Evolutionary conservation across 2,329 filamentous ascomycete species (phyloP).

Genomic region (Colletotrichum higginsianum): DNA sequence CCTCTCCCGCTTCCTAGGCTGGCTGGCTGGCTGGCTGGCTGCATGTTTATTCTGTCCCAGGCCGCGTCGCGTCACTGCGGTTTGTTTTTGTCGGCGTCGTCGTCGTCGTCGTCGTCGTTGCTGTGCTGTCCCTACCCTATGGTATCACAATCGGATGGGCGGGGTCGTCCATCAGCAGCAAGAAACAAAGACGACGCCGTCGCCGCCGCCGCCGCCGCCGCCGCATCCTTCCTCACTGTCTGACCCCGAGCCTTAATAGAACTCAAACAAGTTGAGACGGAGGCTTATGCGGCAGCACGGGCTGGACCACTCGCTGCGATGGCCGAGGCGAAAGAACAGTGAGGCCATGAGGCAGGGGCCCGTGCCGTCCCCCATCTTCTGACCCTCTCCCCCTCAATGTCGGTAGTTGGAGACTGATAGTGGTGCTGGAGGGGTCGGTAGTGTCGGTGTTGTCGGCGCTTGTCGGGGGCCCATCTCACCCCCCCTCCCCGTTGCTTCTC

Average conservation of each 20-base stretch:
- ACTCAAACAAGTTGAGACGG: constrained; percentile 42
- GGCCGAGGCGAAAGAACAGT: constrained; percentile 10
- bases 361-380: constrained; percentile 7
- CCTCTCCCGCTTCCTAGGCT: no score
- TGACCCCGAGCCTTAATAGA: constrained; percentile 37
- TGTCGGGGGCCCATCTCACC: not conserved
- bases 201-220: no score
- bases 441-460: not conserved
- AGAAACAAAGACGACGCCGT: no score
- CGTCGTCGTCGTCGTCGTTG: not conserved
- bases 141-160: no score
- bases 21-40: not conserved
- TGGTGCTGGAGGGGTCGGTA: not conserved
- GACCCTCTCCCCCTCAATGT: not conserved
- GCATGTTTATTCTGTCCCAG: not conserved
- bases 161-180: no score
- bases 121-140: no score
- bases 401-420: not conserved
- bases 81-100: constrained; percentile 2
- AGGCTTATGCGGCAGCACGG: constrained; percentile 40
- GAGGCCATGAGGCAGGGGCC: constrained; percentile 38
- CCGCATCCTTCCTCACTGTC: constrained; percentile 26
- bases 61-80: constrained; percentile 1
- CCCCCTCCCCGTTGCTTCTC: constrained; percentile 1
- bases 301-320: constrained; percentile 14